Conservation (phyloP, 805 yeast species). For the Saccharomycopsis fibuligera region DNA sequence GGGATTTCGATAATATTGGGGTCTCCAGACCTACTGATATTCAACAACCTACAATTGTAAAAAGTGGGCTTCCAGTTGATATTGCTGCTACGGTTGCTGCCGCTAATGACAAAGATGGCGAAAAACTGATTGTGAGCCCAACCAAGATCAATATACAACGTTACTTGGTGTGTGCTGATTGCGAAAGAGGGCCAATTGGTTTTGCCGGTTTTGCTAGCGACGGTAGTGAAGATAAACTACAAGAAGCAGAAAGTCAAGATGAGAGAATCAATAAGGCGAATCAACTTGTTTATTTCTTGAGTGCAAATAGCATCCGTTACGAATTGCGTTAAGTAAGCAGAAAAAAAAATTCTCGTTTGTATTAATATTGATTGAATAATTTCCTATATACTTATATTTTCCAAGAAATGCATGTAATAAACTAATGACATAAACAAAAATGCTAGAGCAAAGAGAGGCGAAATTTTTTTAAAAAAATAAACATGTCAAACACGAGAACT, state of each 20-base stretch:
- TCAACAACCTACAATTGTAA: conserved; percentile 21
- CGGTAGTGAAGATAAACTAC: conserved; percentile 23
- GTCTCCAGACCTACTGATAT: conserved; percentile 42
- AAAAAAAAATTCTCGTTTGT: too few relatives aligned
- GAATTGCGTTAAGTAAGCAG: conserved; percentile 15
- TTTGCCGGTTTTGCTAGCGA: conserved; percentile 41
- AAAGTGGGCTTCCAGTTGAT: too few relatives aligned
- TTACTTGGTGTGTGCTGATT: conserved; percentile 62
- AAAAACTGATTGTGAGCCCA: too few relatives aligned
- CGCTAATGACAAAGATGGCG: conserved; percentile 23
- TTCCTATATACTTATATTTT: too few relatives aligned
- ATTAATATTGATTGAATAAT: too few relatives aligned
- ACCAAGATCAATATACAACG: conserved; percentile 40
- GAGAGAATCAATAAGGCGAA: conserved; percentile 30
- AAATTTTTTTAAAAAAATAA: too few relatives aligned
- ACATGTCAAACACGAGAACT: too few relatives aligned
- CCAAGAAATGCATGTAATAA: too few relatives aligned
- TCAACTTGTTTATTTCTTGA: conserved; percentile 38
- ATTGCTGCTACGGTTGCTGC: conserved; percentile 23
- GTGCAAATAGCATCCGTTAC: conserved; percentile 40
- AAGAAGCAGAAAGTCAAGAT: conserved; percentile 22
- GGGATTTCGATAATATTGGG: conserved; percentile 79
- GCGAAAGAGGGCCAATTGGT: conserved; percentile 76
- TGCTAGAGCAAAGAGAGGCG: too few relatives aligned
- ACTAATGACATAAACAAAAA: too few relatives aligned